A percentile compares a stretch with the other conserved stretches of the same genome.
These are phyloP conservation scores for Stentor coeruleus DNA, from an alignment of 73 alveolate genomes.

Conservation along the genomic window DNA sequence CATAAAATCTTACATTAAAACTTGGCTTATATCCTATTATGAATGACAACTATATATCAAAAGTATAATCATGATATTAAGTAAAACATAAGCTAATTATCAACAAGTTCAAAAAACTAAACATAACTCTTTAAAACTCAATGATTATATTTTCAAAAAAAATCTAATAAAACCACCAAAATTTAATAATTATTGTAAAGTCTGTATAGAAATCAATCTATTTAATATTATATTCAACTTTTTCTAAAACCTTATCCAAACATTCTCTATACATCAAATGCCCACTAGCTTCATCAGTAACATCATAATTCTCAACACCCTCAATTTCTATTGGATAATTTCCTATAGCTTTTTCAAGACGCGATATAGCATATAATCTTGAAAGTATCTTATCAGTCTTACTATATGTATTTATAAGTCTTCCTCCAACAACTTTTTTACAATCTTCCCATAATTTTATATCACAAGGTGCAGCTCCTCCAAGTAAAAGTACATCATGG, in stretches of 20 bases:
- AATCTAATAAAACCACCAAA: no score
- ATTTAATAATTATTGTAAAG: no score
- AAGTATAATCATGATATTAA: no score
- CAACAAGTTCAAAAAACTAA: no score
- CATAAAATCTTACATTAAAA: no score
- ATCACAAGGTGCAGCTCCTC: constrained; percentile 24
- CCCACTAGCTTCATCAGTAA: constrained; percentile 21
- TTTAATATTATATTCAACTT: neutral
- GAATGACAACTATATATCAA: no score
- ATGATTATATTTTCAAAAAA: no score
- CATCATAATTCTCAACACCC: constrained; percentile 18
- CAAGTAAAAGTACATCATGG: neutral
- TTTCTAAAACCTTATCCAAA: constrained; percentile 11
- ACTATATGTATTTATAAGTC: neutral
- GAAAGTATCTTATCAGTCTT: constrained; percentile 14
- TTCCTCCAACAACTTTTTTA: neutral
- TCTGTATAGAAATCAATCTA: neutral
- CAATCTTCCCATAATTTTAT: neutral
- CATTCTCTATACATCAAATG: constrained; percentile 1
- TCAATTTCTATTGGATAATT: neutral
- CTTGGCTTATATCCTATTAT: no score
- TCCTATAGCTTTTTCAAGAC: constrained; percentile 22
- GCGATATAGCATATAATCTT: neutral
- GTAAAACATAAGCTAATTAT: no score
- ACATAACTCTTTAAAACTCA: no score